Conservation (phyloP, 1,139 yeast genomes). For the Debaryomyces psychrophilus region DNA sequence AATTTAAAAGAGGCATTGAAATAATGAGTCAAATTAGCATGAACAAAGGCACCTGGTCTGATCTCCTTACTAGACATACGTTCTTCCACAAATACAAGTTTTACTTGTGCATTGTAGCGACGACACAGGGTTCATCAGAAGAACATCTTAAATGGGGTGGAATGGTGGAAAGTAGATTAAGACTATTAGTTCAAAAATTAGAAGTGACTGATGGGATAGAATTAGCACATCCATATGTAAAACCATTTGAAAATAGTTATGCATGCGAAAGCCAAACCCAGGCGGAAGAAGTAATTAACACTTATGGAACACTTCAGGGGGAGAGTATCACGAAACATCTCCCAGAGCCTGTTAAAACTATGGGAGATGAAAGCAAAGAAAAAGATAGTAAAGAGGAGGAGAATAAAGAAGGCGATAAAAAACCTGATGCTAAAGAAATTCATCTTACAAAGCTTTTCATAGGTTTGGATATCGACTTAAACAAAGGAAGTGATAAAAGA, state of each 20-base stretch:
- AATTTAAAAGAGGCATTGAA: conserved; percentile 72
- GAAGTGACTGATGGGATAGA: conserved; percentile 76
- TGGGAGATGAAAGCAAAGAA: conserved; percentile 13
- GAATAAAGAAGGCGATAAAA: conserved; percentile 23
- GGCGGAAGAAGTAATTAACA: conserved; percentile 55
- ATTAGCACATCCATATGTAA: conserved; percentile 88
- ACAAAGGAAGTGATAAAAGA: conserved; percentile 54
- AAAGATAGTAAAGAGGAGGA: background rate
- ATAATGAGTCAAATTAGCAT: conserved; percentile 68
- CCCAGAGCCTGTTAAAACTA: background rate
- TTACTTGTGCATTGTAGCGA: conserved; percentile 80
- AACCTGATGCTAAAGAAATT: conserved; percentile 28
- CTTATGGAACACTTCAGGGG: conserved; percentile 53
- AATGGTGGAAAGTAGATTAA: conserved; percentile 82
- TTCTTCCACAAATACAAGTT: conserved; percentile 85
- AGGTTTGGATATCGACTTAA: conserved; percentile 69
- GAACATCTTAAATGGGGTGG: conserved; percentile 92
- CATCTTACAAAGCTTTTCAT: conserved; percentile 78
- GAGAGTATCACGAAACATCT: conserved; percentile 27
- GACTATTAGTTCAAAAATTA: conserved; percentile 78
- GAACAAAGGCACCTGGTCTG: conserved; percentile 73
- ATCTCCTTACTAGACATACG: conserved; percentile 73
- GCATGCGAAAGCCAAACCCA: conserved; percentile 57
- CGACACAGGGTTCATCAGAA: conserved; percentile 66
- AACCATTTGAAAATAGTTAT: conserved; percentile 66